Evolutionary conservation across 495 filamentous ascomycete species (phyloP), one percentile per base, ranked within the genome.

Genomic region (Aspergillus carlsbadensis): DNA sequence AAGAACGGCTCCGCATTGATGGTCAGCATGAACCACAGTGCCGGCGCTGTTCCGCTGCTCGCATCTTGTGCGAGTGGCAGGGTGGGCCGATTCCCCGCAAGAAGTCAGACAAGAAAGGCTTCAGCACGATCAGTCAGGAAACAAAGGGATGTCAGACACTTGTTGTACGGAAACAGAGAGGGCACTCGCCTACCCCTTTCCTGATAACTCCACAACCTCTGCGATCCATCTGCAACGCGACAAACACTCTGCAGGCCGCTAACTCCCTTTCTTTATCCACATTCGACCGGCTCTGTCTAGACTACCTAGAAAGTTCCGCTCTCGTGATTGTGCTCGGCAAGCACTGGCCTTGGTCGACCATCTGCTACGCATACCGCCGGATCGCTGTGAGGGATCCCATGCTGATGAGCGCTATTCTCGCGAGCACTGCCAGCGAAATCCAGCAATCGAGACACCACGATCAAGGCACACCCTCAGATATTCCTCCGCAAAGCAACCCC

Each of bases 371-470:
- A 13, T 72, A 72, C 54, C 65, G 67, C 14, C 63, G 59, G 35
- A 66, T 72, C 24, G 26, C 68, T 8, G 62, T 65, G 21, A 62
- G 52, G 35, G 68, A 72, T 47, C 68, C 68, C 2, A 72, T 72
- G 70, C 62, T 70, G 10, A 70, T 72, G 70, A 72, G 70, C 40
- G 67, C 70, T 66, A 66, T 72, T 13, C 52, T 72, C 18, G 70
- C 70, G 3, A 72, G 59, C 54, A 61, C 66, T 31, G 62, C 68
- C 20, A 62, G 64, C n/a, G 70, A 72, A 36, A 67, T 72, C 7
- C 18, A 15, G 22, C 14, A 11, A 8, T 31, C 22, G 10, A 21
- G 44, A 39, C 36, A 4, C 3, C 8, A 39, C 15, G 11, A 39
- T 5, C 36, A 39, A 14, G 36, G 11, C 11, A 5, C 4, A 10